Percentiles rank a stretch among this genome's conserved stretches.
phyloP scores from a whole-genome alignment of 768 basidiomycete species.

The Strobilomyces dryophilus region DNA sequence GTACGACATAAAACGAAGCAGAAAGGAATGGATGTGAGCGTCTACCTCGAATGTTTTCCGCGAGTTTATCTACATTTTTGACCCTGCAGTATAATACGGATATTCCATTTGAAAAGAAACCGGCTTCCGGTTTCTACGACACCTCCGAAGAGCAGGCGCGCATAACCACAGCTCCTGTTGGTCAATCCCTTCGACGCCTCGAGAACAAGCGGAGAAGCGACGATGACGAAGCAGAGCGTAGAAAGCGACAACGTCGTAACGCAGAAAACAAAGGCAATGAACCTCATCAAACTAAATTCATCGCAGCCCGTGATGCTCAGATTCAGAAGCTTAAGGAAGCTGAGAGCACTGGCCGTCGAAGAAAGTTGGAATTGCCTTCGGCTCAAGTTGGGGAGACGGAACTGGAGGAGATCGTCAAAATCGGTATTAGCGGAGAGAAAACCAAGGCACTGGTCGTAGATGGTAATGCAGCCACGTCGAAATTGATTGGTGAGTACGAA shows the following conservation, averaged over 20 bases:
- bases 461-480: slow-evolving; percentile 81
- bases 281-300: slow-evolving; percentile 85
- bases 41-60: background rate
- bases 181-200: slow-evolving; percentile 84
- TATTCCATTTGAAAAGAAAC: slow-evolving; percentile 97
- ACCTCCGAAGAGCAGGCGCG: slow-evolving; percentile 91
- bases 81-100: slow-evolving; percentile 85
- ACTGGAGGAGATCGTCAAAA: slow-evolving; percentile 97
- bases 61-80: background rate
- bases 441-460: slow-evolving; percentile 81
- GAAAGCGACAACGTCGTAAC: slow-evolving; percentile 78
- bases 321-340: slow-evolving; percentile 98
- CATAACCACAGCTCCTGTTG: slow-evolving; percentile 81
- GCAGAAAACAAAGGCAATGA: slow-evolving; percentile 61
- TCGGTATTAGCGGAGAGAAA: slow-evolving; percentile 87
- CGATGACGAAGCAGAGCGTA: slow-evolving; percentile 89
- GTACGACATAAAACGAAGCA: slow-evolving; percentile 93
- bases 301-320: slow-evolving; percentile 95
- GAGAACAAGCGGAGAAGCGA: slow-evolving; percentile 96
- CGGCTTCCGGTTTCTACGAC: slow-evolving; percentile 96
- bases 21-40: slow-evolving; percentile 93
- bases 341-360: slow-evolving; percentile 85
- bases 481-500: slow-evolving; percentile 89
- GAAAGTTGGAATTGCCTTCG: slow-evolving; percentile 77
- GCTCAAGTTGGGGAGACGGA: slow-evolving; percentile 95